Base-by-base conservation (phyloP, 495 filamentous ascomycete species). In the Polyplosphaeria fusca region DNA sequence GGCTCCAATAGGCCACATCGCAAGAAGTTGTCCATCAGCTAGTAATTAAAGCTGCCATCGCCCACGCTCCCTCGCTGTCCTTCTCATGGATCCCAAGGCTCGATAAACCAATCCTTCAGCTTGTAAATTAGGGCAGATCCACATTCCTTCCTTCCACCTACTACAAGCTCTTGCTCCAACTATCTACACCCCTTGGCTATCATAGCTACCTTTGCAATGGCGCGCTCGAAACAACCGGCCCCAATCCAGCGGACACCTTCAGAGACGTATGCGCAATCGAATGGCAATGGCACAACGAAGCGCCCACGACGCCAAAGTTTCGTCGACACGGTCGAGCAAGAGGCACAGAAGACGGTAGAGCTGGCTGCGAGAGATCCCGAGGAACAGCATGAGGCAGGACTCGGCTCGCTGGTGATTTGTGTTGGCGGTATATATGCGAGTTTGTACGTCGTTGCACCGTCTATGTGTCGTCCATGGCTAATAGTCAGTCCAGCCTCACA, bases 341-440 rank as follows among this genome's bases (percentile, higher is more conserved):
- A 47, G 27, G 24, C 50, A 12, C 40, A 52, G 28, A 24, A 48
- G 23, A 39, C 23, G 26, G 58, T 50, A 7, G 54, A 66, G 22
- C 19, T 30, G 23, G 26, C 25, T 7, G 56, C 55, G 23, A 42
- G 60, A n/a, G 40, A 66, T 35, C 37, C 47, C 24, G n/a, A 19
- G 24, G 63, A 69, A 35, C 51, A 73, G 73, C 49, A 75, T 64
- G 64, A 72, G 53, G 74, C 81, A 9, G 80, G 81, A 5, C 48
- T 88, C 39, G 71, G 83, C 68, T 86, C 95, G 67, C 82, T 98
- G 45, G 70, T 88, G 40, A 81, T 95, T 52, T 94, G 91, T 65
- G 88, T 96, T 20, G 86, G 85, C 19, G 93, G 93, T 44, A 98
- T 98, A 58, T 98, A 97, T 68, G 87, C 83, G 30, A 92, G 89